Evolutionary conservation across 805 yeast species (phyloP).

Genomic region (Teunomyces lycoperdinae): DNA sequence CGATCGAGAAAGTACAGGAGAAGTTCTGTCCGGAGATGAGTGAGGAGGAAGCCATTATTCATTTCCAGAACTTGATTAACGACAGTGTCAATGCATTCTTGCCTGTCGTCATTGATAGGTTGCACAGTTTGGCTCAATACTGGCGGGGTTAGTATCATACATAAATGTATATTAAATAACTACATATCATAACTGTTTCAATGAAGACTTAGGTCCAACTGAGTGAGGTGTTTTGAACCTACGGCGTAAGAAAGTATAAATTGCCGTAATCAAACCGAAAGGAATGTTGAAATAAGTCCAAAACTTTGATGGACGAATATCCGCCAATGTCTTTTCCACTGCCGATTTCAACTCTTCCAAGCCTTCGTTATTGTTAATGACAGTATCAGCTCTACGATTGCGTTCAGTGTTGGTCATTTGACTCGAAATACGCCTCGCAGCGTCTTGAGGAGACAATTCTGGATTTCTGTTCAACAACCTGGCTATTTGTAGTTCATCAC

Average conservation of each 20-base stretch:
- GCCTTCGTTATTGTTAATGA: conserved; percentile 57
- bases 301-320: conserved; percentile 31
- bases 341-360: conserved; percentile 19
- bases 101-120: conserved; percentile 92
- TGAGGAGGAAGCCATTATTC: conserved; percentile 93
- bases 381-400: conserved; percentile 56
- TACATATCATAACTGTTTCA: neutral
- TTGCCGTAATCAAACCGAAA: conserved; percentile 12
- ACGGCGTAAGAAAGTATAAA: conserved; percentile 7
- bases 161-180: neutral
- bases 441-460: conserved; percentile 62
- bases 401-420: conserved; percentile 71
- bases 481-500: conserved; percentile 52
- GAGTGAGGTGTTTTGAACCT: neutral
- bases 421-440: conserved; percentile 64
- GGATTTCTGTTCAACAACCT: conserved; percentile 69
- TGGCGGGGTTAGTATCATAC: conserved; percentile 73
- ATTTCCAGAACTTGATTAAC: conserved; percentile 90
- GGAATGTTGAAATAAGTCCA: conserved; percentile 11
- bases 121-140: conserved; percentile 94
- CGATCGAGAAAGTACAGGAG: conserved; percentile 88
- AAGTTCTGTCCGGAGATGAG: conserved; percentile 90
- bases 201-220: neutral
- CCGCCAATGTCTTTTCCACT: conserved; percentile 21
- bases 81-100: conserved; percentile 91